phyloP scores from a whole-genome alignment of 208 protist genomes.

The Leishmania tarentolae region DNA sequence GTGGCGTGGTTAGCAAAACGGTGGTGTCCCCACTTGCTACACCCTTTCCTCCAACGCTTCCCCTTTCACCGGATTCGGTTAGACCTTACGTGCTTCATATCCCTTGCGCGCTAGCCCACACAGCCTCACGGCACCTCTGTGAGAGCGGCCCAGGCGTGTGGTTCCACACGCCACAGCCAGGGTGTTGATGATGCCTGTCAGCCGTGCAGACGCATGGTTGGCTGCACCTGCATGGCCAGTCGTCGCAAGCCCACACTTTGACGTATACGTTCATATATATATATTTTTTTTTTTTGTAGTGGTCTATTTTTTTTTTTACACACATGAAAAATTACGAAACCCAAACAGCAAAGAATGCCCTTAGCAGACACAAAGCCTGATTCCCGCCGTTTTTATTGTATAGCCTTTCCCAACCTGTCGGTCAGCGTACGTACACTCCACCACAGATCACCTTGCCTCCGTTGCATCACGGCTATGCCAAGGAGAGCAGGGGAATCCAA shows the following conservation, averaged over 20 bases:
- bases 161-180: background rate
- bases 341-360: no score
- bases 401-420: background rate
- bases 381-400: background rate
- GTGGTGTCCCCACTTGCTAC: background rate
- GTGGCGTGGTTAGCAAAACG: background rate
- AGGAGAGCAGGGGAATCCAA: background rate
- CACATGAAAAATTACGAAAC: background rate
- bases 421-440: background rate
- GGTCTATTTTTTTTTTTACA: background rate
- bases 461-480: background rate
- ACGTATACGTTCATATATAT: no score
- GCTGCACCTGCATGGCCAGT: background rate
- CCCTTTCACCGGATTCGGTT: background rate
- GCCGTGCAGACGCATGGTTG: background rate
- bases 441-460: background rate
- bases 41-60: background rate
- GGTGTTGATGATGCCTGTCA: background rate
- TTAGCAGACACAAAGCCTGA: background rate
- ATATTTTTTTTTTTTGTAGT: background rate
- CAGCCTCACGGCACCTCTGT: background rate
- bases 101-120: background rate
- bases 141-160: background rate
- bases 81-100: background rate
- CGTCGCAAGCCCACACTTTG: background rate